Percentiles rank a stretch among this genome's conserved stretches.
These are phyloP conservation scores for Aspergillus uvarum DNA, from an alignment of 2,329 filamentous ascomycete genomes.

Conservation along the genomic window DNA sequence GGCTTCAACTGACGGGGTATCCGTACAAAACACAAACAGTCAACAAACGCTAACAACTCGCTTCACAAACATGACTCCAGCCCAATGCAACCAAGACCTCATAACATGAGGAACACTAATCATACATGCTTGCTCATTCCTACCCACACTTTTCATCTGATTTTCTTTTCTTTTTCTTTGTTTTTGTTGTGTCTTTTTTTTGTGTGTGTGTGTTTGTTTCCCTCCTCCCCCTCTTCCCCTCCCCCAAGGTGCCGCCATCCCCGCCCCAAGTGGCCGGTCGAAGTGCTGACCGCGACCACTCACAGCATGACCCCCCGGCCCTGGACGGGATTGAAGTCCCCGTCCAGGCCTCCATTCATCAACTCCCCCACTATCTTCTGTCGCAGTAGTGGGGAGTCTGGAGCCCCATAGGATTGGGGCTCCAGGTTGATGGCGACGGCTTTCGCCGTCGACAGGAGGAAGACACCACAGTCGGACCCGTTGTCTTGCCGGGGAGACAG, in stretches of 20 bases:
- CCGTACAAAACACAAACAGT: constrained; percentile 5
- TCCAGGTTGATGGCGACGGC: constrained; percentile 47
- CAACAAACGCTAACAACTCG: neutral
- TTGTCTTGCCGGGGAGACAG: constrained; percentile 48
- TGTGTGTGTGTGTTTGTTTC: neutral
- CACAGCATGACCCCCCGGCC: constrained; percentile 26
- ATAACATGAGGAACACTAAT: neutral
- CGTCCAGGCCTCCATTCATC: constrained; percentile 46
- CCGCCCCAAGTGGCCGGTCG: neutral
- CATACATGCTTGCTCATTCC: neutral
- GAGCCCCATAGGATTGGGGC: constrained; percentile 42
- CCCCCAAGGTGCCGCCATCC: neutral
- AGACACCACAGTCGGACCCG: constrained; percentile 52
- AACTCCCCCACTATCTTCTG: constrained; percentile 50
- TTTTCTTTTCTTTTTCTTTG: neutral
- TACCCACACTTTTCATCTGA: neutral
- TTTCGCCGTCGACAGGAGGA: constrained; percentile 50
- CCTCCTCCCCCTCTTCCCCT: too few relatives aligned
- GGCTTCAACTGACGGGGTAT: constrained; percentile 26
- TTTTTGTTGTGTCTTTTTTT: too few relatives aligned
- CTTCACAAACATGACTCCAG: neutral
- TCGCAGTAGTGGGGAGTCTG: constrained; percentile 43
- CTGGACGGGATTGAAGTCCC: constrained; percentile 39
- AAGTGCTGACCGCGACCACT: constrained; percentile 3
- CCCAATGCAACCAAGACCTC: neutral